phyloP scores from a whole-genome alignment of 2,329 filamentous ascomycete species.

The Verticillium longisporum region DNA sequence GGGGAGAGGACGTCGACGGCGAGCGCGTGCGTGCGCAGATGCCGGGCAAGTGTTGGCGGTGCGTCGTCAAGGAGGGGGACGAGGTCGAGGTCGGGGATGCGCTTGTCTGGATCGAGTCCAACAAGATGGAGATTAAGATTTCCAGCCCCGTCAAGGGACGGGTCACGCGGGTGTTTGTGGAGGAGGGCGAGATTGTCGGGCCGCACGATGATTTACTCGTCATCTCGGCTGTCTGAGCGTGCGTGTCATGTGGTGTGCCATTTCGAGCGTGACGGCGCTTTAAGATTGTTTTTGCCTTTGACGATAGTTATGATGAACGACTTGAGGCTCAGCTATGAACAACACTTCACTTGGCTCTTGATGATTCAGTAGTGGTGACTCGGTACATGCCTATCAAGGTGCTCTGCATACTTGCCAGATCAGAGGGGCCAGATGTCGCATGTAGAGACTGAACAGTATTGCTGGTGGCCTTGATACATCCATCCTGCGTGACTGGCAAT shows the following conservation, averaged over 20 bases:
- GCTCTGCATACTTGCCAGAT: no score
- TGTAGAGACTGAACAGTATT: no score
- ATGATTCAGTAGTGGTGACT: no score
- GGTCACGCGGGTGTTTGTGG: slow-evolving; percentile 17
- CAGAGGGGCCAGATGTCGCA: no score
- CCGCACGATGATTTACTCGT: slow-evolving; percentile 19
- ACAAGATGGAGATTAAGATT: slow-evolving; percentile 30
- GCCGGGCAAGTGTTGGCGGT: slow-evolving; percentile 26
- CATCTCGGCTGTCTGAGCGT: slow-evolving; percentile 8
- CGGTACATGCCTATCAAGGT: no score
- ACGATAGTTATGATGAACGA: no score
- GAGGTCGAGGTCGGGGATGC: slow-evolving; percentile 19
- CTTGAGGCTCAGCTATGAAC: no score
- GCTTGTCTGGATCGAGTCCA: slow-evolving; percentile 26
- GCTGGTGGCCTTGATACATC: no score
- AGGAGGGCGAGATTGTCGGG: slow-evolving; percentile 20
- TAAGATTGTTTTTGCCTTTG: no score
- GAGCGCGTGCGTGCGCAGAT: slow-evolving; percentile 22
- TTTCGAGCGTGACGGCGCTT: no score
- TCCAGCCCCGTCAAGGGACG: slow-evolving; percentile 18
- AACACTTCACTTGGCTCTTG: no score
- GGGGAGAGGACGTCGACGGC: slow-evolving; percentile 6
- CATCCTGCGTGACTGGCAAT: no score
- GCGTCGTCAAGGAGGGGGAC: slow-evolving; percentile 17
- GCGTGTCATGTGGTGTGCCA: not conserved